Evolutionary conservation across 805 yeast species (phyloP).

Genomic region (Candida lessepsii): DNA sequence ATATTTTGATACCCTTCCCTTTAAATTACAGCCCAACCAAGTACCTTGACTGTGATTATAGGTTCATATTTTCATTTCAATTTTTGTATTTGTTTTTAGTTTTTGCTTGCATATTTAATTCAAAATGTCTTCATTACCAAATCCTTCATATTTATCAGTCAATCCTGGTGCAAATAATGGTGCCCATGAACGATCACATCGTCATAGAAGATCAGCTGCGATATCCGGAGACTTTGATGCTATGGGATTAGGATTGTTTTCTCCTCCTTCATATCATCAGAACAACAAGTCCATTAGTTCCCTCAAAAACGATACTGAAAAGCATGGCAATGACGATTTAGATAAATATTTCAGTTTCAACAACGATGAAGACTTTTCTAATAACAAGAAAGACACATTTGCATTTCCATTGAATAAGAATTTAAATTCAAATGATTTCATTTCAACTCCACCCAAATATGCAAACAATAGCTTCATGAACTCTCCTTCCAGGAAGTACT

Average conservation of each 20-base stretch:
- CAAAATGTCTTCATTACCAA: slow-evolving; percentile 14
- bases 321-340: slow-evolving; percentile 16
- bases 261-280: slow-evolving; percentile 13
- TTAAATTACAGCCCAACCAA: neutral
- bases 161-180: slow-evolving; percentile 2
- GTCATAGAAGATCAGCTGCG: slow-evolving; percentile 85
- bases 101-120: slow-evolving; percentile 1
- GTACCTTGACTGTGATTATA: neutral
- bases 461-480: slow-evolving; percentile 2
- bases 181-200: slow-evolving; percentile 51
- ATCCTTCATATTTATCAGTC: slow-evolving; percentile 12
- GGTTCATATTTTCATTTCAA: slow-evolving; percentile 1
- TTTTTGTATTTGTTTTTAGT: neutral
- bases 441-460: slow-evolving; percentile 16
- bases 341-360: slow-evolving; percentile 31
- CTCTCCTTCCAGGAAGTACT: slow-evolving; percentile 17
- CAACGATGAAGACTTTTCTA: slow-evolving; percentile 36
- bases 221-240: slow-evolving; percentile 81
- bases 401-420: slow-evolving; percentile 25
- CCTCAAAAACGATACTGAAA: neutral
- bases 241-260: slow-evolving; percentile 36
- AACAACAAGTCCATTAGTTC: neutral
- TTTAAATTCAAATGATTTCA: slow-evolving; percentile 4
- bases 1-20: neutral
- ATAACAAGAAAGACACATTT: slow-evolving; percentile 20